Evolutionary conservation across 305 asterid species (phyloP).

Genomic region (Nicotiana rustica): DNA sequence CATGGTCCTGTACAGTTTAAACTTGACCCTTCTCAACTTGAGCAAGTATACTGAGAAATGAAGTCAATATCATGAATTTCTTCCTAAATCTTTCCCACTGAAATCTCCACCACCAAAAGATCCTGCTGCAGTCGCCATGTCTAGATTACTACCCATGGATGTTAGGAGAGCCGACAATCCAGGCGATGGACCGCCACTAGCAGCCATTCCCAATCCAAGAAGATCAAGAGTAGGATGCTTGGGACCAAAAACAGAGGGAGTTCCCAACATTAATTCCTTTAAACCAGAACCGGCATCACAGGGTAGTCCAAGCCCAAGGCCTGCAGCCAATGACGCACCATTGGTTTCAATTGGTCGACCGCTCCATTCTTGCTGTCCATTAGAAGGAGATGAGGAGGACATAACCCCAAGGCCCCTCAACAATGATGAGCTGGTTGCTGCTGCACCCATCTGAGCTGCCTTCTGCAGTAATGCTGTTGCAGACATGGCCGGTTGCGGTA

Average conservation of each 20-base stretch:
- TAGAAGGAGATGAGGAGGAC: constrained; percentile 57
- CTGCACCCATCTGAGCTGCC: constrained; percentile 88
- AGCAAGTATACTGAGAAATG: background rate
- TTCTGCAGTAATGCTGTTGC: constrained; percentile 94
- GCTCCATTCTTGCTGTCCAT: constrained; percentile 57
- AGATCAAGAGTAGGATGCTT: constrained; percentile 90
- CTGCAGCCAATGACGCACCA: constrained; percentile 57
- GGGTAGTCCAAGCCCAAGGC: constrained; percentile 78
- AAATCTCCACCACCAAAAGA: constrained; percentile 61
- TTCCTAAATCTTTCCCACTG: constrained; percentile 57
- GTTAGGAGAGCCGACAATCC: constrained; percentile 77
- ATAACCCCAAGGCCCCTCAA: constrained; percentile 77
- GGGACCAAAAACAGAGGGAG: constrained; percentile 81
- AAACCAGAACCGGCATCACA: constrained; percentile 77
- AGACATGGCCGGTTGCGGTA: constrained; percentile 80
- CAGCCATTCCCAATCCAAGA: constrained; percentile 96
- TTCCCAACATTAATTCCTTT: constrained; percentile 88
- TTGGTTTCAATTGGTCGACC: constrained; percentile 55
- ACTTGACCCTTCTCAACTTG: constrained; percentile 7
- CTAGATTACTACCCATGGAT: constrained; percentile 68
- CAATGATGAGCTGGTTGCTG: constrained; percentile 70
- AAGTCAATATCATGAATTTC: constrained; percentile 26
- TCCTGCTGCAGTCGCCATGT: constrained; percentile 50
- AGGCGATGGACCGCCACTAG: constrained; percentile 65
- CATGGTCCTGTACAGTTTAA: constrained; percentile 13